phyloP scores from a whole-genome alignment of 495 filamentous ascomycete species.

The Penicillium desertorum region DNA sequence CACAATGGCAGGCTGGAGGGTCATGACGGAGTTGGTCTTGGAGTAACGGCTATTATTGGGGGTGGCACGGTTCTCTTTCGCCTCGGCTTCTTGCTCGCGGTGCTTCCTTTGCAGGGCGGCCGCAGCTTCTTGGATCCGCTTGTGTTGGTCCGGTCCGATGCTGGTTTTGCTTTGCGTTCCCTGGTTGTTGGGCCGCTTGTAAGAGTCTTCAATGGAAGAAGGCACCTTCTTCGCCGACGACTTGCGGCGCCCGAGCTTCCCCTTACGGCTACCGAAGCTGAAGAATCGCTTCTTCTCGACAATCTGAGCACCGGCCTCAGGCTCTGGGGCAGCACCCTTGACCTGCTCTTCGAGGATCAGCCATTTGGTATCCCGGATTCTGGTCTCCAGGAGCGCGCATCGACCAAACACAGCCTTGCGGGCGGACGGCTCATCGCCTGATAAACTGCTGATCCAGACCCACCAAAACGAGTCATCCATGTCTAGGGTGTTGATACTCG shows the following conservation, averaged over 20 bases:
- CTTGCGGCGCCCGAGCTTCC: constrained; percentile 64
- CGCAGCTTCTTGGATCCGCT: constrained; percentile 86
- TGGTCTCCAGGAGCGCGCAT: constrained; percentile 87
- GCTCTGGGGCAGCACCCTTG: constrained; percentile 85
- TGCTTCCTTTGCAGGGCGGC: constrained; percentile 72
- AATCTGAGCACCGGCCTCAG: constrained; percentile 81
- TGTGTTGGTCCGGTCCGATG: constrained; percentile 88
- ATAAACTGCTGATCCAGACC: constrained; percentile 98
- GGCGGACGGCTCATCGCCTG: constrained; percentile 77
- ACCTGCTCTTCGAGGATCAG: constrained; percentile 94
- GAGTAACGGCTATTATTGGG: constrained; percentile 34
- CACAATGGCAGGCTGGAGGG: constrained; percentile 80
- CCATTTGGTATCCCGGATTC: constrained; percentile 80
- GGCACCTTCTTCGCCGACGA: constrained; percentile 57
- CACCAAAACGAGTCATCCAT: constrained; percentile 98
- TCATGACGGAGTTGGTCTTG: constrained; percentile 91
- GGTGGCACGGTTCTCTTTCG: constrained; percentile 14
- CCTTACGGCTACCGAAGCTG: constrained; percentile 73
- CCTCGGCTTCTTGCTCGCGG: constrained; percentile 54
- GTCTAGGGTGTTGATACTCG: constrained; percentile 81
- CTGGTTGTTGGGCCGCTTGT: constrained; percentile 46
- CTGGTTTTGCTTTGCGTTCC: constrained; percentile 75
- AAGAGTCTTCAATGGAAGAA: constrained; percentile 49
- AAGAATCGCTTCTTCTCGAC: constrained; percentile 93
- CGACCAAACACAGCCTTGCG: constrained; percentile 93